Conservation (phyloP, 2,329 filamentous ascomycete species). For the Pochonia chlamydosporia region DNA sequence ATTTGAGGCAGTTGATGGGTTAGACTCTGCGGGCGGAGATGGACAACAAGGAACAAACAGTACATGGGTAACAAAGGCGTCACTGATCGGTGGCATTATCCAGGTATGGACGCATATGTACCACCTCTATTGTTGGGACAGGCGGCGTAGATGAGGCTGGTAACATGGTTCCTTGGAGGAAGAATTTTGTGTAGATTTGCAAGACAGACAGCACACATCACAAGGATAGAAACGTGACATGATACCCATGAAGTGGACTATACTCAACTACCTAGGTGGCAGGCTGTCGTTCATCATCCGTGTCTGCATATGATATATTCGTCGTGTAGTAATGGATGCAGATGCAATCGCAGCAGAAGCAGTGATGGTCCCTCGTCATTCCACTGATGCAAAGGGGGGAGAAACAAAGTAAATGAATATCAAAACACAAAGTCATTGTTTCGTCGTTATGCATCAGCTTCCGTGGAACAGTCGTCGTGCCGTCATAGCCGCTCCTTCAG, state of each 20-base stretch:
- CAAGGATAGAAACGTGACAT: background rate
- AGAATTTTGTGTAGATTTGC: background rate
- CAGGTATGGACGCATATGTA: too few species aligned
- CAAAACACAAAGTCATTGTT: background rate
- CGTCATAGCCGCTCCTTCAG: slow-evolving; percentile 18
- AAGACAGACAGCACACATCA: background rate
- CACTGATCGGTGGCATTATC: too few species aligned
- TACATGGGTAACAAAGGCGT: too few species aligned
- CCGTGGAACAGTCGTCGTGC: slow-evolving; percentile 12
- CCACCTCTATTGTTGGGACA: background rate
- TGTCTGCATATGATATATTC: too few species aligned
- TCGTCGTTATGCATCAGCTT: background rate
- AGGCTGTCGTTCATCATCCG: background rate
- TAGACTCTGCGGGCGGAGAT: slow-evolving; percentile 11
- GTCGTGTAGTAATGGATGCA: too few species aligned
- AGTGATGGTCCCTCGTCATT: background rate
- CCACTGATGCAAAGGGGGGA: background rate
- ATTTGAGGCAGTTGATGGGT: slow-evolving; percentile 92
- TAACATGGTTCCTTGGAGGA: background rate
- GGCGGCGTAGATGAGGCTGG: background rate
- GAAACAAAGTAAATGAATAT: background rate
- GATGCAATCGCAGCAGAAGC: too few species aligned
- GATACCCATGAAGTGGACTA: background rate
- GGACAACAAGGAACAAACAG: background rate
- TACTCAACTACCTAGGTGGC: too few species aligned